Evolutionary conservation across 2,329 filamentous ascomycete genomes (phyloP).

Genomic region (Torrubiella hemipterigena): DNA sequence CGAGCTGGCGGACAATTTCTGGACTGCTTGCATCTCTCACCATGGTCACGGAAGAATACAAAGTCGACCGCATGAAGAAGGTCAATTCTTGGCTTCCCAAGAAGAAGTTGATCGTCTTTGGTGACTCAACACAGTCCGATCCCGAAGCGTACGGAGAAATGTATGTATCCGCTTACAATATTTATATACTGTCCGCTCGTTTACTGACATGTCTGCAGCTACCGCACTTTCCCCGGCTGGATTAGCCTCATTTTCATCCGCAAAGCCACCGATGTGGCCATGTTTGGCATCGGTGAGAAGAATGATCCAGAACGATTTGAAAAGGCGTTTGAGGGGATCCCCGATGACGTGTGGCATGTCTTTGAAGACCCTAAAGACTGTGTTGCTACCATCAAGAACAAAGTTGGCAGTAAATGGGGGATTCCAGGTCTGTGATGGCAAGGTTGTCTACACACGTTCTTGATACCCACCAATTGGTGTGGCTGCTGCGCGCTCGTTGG

Average conservation of each 20-base stretch:
- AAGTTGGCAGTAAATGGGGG: too few relatives aligned
- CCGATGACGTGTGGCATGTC: constrained; percentile 62
- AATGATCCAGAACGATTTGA: constrained; percentile 68
- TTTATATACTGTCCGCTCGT: neutral
- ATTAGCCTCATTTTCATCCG: constrained; percentile 76
- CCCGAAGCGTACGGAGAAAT: constrained; percentile 82
- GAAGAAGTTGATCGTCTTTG: constrained; percentile 70
- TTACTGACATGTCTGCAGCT: constrained; percentile 22
- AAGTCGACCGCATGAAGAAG: constrained; percentile 66
- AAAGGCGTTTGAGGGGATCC: constrained; percentile 67
- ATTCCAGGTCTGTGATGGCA: too few relatives aligned
- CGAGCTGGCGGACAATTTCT: constrained; percentile 72
- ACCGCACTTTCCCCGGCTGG: constrained; percentile 59
- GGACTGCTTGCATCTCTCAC: constrained; percentile 73
- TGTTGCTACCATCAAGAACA: constrained; percentile 6
- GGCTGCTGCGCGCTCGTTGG: too few relatives aligned
- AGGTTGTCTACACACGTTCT: too few relatives aligned
- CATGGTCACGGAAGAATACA: constrained; percentile 73
- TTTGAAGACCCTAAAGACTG: constrained; percentile 69
- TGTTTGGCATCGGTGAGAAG: constrained; percentile 57
- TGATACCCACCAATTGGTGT: too few relatives aligned
- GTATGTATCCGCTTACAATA: constrained; percentile 26
- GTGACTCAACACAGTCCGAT: constrained; percentile 85
- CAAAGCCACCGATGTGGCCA: constrained; percentile 65
- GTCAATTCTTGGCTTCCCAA: constrained; percentile 69